phyloP scores from a whole-genome alignment of 202 grass and related monocot species.

The Cymbopogon flexuosus region DNA sequence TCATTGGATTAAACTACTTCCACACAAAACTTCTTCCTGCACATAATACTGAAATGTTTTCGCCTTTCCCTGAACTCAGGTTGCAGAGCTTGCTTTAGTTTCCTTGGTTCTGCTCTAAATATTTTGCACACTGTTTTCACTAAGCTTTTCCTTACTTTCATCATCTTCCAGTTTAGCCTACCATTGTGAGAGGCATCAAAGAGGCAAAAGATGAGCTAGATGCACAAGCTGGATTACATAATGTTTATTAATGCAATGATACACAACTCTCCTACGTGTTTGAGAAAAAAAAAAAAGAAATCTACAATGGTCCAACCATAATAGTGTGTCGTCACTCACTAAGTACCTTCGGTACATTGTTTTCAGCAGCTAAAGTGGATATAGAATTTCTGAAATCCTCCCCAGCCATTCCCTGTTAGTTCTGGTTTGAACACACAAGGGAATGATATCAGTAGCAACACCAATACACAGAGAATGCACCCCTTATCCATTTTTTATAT shows the following conservation, averaged over 20 bases:
- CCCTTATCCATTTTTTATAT: background rate
- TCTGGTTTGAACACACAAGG: conserved; percentile 34
- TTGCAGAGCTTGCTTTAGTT: conserved; percentile 47
- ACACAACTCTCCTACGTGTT: too few relatives aligned
- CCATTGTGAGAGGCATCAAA: conserved; percentile 20
- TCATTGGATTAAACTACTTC: conserved; percentile 66
- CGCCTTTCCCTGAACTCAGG: conserved; percentile 42
- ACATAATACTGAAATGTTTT: conserved; percentile 26
- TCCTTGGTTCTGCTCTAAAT: conserved; percentile 31
- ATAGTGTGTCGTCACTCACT: background rate
- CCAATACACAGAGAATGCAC: background rate
- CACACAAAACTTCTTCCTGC: conserved; percentile 47
- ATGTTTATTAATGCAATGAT: background rate
- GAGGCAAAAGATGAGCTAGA: background rate
- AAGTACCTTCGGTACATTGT: conserved; percentile 46
- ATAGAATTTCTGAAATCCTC: conserved; percentile 33
- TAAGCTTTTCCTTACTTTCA: conserved; percentile 5
- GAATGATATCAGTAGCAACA: conserved; percentile 5
- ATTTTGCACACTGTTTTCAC: background rate
- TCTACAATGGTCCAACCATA: background rate
- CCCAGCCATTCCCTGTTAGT: conserved; percentile 42
- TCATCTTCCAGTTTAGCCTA: conserved; percentile 43
- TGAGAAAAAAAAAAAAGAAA: too few relatives aligned
- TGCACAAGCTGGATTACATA: background rate
- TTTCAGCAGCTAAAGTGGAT: conserved; percentile 42